Conservation (phyloP, 495 filamentous ascomycete genomes). For the Penicillium macrosclerotiorum region DNA sequence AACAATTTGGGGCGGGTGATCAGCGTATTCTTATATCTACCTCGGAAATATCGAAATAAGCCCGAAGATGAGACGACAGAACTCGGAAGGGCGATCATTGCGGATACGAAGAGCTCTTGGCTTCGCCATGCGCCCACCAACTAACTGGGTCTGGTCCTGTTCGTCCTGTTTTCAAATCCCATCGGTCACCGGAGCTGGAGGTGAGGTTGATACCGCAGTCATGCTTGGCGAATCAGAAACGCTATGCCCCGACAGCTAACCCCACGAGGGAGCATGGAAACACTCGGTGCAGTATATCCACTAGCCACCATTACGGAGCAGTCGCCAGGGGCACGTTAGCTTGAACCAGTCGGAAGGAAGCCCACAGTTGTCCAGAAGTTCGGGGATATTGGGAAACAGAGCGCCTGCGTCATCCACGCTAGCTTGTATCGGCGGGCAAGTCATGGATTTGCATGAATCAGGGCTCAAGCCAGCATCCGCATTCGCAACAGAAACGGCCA, state of each 20-base stretch:
- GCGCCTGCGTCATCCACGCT: no score
- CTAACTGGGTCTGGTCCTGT: neutral
- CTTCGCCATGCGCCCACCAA: neutral
- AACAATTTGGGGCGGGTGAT: neutral
- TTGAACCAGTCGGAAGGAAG: neutral
- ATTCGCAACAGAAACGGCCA: neutral
- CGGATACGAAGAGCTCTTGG: neutral
- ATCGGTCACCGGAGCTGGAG: neutral
- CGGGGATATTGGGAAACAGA: neutral
- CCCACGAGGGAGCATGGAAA: neutral
- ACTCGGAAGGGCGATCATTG: neutral
- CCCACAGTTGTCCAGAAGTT: neutral
- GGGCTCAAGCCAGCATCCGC: neutral
- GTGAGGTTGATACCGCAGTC: neutral
- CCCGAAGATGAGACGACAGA: neutral
- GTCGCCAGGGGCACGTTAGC: conserved; percentile 2
- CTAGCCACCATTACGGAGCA: conserved; percentile 1
- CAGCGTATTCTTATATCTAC: conserved; percentile 2
- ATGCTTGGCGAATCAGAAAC: conserved; percentile 1
- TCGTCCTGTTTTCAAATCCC: conserved; percentile 7
- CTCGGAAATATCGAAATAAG: no score
- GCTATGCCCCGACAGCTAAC: neutral
- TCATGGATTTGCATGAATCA: neutral
- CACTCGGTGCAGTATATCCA: neutral
- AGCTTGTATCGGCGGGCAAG: no score